Evolutionary conservation across 495 filamentous ascomycete species (phyloP).

Genomic region (Hypoxylon perforatum): DNA sequence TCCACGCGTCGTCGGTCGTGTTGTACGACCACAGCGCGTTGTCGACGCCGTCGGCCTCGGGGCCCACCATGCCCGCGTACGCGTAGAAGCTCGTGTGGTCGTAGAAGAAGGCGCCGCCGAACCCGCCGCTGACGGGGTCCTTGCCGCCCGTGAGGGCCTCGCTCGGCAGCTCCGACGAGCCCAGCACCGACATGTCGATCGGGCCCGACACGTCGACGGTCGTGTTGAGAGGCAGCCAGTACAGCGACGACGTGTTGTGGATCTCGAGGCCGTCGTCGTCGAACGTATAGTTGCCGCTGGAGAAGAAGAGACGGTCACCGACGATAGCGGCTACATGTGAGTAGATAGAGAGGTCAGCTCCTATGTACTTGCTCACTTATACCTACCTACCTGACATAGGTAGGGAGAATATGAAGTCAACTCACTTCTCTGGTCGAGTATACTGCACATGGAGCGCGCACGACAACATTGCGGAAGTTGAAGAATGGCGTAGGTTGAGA

Average conservation of each 20-base stretch:
- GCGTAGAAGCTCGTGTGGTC: no score
- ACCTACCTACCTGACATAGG: neutral
- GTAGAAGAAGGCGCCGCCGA: no score
- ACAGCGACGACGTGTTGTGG: slow-evolving; percentile 10
- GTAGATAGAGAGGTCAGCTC: neutral
- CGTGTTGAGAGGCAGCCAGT: slow-evolving; percentile 24
- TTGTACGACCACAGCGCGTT: no score
- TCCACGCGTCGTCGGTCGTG: no score
- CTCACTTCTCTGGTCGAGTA: slow-evolving; percentile 13
- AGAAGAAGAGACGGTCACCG: slow-evolving; percentile 26
- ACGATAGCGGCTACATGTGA: slow-evolving; percentile 22
- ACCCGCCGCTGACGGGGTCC: no score
- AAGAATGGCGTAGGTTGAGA: neutral
- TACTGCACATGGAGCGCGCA: slow-evolving; percentile 1
- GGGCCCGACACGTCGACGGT: no score
- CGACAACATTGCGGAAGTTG: neutral
- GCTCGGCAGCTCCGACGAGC: no score
- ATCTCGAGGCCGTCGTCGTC: slow-evolving; percentile 16
- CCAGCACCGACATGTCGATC: no score
- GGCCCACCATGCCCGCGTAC: no score
- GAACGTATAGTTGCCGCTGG: slow-evolving; percentile 31
- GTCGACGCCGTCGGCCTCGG: no score
- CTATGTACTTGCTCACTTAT: no score
- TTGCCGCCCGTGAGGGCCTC: no score
- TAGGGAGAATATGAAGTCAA: neutral